Conservation (phyloP, 257 asterid species). For the Galeopsis tetrahit region DNA sequence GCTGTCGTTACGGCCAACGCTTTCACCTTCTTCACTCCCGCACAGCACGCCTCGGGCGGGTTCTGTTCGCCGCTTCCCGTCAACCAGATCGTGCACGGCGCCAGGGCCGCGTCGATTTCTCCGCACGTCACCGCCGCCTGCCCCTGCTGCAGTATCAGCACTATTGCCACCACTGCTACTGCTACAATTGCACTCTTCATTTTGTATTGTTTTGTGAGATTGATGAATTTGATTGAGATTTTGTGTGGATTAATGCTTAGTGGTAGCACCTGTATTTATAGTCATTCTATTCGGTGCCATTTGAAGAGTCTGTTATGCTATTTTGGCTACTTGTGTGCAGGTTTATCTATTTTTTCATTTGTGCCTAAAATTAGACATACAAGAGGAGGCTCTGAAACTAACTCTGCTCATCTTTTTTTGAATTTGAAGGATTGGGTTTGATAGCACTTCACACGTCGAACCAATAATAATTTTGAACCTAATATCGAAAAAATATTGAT, state of each 20-base stretch:
- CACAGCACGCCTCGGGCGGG: slow-evolving; percentile 41
- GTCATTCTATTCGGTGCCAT: background rate
- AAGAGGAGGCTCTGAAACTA: background rate
- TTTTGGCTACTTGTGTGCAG: slow-evolving; percentile 15
- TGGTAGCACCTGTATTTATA: background rate
- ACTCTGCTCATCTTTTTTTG: background rate
- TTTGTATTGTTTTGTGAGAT: background rate
- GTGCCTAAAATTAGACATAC: background rate
- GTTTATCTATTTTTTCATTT: background rate
- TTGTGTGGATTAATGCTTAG: background rate
- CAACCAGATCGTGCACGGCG: slow-evolving; percentile 39
- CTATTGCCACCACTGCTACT: slow-evolving; percentile 22
- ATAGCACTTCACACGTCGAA: too few species aligned
- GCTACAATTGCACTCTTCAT: slow-evolving; percentile 37
- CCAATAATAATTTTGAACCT: too few species aligned
- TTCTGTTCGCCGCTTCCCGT: slow-evolving; percentile 10
- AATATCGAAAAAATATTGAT: too few species aligned
- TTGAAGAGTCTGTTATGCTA: background rate
- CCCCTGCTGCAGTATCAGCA: slow-evolving; percentile 30
- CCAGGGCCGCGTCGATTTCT: slow-evolving; percentile 39
- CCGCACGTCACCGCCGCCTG: slow-evolving; percentile 43
- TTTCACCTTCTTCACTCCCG: slow-evolving; percentile 41
- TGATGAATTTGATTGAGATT: background rate
- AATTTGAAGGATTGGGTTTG: background rate
- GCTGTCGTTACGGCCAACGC: slow-evolving; percentile 29